Base-by-base conservation (phyloP, 2,329 filamentous ascomycete species). In the Aspergillus floridensis region DNA sequence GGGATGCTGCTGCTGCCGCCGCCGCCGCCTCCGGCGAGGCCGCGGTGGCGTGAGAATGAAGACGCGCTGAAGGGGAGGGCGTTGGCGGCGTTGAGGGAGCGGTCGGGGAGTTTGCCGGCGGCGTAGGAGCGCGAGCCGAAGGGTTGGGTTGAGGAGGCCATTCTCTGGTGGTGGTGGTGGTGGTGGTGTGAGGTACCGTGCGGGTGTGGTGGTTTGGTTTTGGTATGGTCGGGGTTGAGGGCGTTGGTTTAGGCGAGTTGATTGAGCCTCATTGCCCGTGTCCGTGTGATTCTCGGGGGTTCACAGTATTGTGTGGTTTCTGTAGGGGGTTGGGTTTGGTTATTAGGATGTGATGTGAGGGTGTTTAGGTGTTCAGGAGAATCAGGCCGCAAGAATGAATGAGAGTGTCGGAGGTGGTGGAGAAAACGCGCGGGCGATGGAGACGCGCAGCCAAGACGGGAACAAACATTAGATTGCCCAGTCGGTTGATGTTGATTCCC, bases 91-190 rank as follows among this genome's bases (percentile, higher is more conserved):
- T 74, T 76, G 48, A 74, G 56, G 2, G 77, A 75, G 55, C 81
- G 78, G 57, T 83, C 81, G 55, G 81, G 80, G n/a, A 82, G 74
- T 72, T 83, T 83, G 63, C 76, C 77, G 59, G 85, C 80, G 60
- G 80, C 79, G 65, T 79, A 80, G 65, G 80, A 79, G 66, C 84
- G 82, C 54, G 81, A 77, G 56, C 80, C 81, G 69, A 86, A 86
- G 53, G 81, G 76, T 68, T 83, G 81, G 58, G 82, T 80, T 56
- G 78, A 74, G 63, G 80, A 80, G 70, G 83, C 81, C 83, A 84
- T 83, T 66, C 44, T 32, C 29, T 50, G 48, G 53, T 57, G 55
- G 35, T 54, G 35, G 19, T n/a, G 56, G 31, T 24, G 31, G 48
- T 46, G 29, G 31, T 12, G 49, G 29, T 21, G 48, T 5, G 22